Base-by-base conservation (phyloP, 1,284 basidiomycete genomes). In the Phellopilus nigrolimitatus region DNA sequence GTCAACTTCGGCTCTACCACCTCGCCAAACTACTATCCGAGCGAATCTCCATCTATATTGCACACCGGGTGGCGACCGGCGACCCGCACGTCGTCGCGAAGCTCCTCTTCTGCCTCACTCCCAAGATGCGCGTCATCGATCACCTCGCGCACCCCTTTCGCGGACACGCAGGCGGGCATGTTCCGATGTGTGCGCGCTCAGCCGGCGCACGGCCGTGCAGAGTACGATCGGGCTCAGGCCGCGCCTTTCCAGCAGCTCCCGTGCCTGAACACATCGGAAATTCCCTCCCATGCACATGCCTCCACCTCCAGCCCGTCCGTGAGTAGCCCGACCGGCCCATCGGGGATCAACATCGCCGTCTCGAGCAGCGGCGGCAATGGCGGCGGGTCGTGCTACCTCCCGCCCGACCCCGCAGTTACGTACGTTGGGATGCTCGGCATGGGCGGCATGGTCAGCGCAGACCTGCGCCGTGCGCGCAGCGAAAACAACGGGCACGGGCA, bases 191-290 rank as follows among this genome's bases (percentile, higher is more conserved):
- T 5, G 8, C 39, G 15, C 10, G 34, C 17, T 12, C 9, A 21
- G 24, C 15, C 15, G 24, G 22, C 27, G 13, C 13, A 12, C 17
- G 10, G 43, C 38, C 5, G 25, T 44, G 19, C 24, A 42, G 25
- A 74, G 72, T 4, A 75, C 75, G 0, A 70, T 76, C 7, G 49
- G 45, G 3, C 72, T 78, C 31, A 87, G 85, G 0, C 82, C 86
- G 0, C 62, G 72, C 47, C 70, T 84, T 54, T 79, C 86, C 57
- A 70, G n/a, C n/a, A n/a, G n/a, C n/a, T n/a, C n/a, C n/a, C n/a
- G n/a, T n/a, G n/a, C n/a, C n/a, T n/a, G n/a, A n/a, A n/a, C n/a
- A n/a, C n/a, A n/a, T n/a, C n/a, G n/a, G n/a, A n/a, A n/a, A n/a
- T n/a, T n/a, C n/a, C n/a, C n/a, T n/a, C n/a, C n/a, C n/a, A n/a